Evolutionary conservation across 768 basidiomycete species (phyloP).

Genomic region (Mycena alexandri): DNA sequence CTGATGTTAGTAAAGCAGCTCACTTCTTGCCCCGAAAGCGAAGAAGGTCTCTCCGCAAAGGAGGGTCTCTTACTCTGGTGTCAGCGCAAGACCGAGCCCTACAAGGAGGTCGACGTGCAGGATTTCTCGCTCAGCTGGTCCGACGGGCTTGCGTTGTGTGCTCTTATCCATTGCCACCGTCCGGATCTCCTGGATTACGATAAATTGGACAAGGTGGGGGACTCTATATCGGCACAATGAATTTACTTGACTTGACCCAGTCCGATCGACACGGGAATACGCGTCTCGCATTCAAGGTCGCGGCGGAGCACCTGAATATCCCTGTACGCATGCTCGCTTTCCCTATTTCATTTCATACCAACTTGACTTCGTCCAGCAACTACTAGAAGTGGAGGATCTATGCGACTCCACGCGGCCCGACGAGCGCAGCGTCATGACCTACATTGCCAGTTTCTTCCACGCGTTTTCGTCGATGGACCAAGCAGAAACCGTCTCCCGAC

Average conservation of each 20-base stretch:
- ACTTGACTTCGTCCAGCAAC: slow-evolving; percentile 66
- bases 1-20: slow-evolving; percentile 25
- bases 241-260: slow-evolving; percentile 51
- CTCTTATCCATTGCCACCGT: slow-evolving; percentile 96
- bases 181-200: slow-evolving; percentile 95
- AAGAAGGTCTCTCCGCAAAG: slow-evolving; percentile 98
- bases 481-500: slow-evolving; percentile 91
- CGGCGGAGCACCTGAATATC: slow-evolving; percentile 89
- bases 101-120: slow-evolving; percentile 92
- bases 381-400: slow-evolving; percentile 96
- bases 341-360: slow-evolving; percentile 15
- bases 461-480: slow-evolving; percentile 99
- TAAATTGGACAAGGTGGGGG: slow-evolving; percentile 81
- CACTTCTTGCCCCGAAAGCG: slow-evolving; percentile 61
- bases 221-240: neutral
- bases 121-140: slow-evolving; percentile 95
- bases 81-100: slow-evolving; percentile 93
- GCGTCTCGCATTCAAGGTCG: slow-evolving; percentile 86
- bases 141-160: slow-evolving; percentile 97
- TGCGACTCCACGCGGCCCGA: slow-evolving; percentile 91
- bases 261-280: slow-evolving; percentile 87
- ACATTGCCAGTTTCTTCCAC: slow-evolving; percentile 97
- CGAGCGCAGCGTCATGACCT: slow-evolving; percentile 98
- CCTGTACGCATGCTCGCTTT: slow-evolving; percentile 68
- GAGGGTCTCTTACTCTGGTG: slow-evolving; percentile 98